Base-by-base conservation (phyloP, 495 filamentous ascomycete species). In the Tricharina praecox region DNA sequence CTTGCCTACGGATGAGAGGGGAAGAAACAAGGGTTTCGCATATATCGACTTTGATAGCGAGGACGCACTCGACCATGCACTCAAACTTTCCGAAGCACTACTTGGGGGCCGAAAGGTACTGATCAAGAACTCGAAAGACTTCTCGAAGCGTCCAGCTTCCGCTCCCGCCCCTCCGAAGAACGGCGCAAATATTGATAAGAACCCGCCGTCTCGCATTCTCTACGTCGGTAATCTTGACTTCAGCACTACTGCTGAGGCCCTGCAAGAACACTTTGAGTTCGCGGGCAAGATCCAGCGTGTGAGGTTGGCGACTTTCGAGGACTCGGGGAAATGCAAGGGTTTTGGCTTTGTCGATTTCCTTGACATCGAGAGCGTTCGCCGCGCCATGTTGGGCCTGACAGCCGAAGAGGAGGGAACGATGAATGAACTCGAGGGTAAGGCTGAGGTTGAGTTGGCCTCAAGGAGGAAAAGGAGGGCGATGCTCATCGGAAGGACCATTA, bases 261-360 rank as follows among this genome's bases (percentile, higher is more conserved):
- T 99, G 23, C 66, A 73, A 49, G 70, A 77, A 50, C 83, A 93
- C 59, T 95, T 92, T 61, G 67, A 65, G 21, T 79, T 76, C 57
- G 95, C 87, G 56, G 90, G 90, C 33, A 72, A 76, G 39, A 70
- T 99, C 47, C 66, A 69, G 26, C 80, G 80, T 64, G 70, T 86
- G 52, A 83, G 88, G 62, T 66, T 93, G 38, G 92, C 92, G 2
- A 93, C 87, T 0, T 99, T 99, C 59, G 85, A 96, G 62, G 92
- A 99, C 58, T 76, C 78, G 32, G 92, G 90, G 21, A 96, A 96
- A 67, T 96, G 92, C 68, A 95, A 95, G 67, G 90, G 90, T 1
- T 99, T 82, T 68, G 87, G 79, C 16, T 96, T 90, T 82, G 76
- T 96, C 39, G 79, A 80, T 32, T 99, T 96, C 66, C 77, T 78